Base-by-base conservation (phyloP, 2,329 filamentous ascomycete genomes). In the Alternaria gaisen region DNA sequence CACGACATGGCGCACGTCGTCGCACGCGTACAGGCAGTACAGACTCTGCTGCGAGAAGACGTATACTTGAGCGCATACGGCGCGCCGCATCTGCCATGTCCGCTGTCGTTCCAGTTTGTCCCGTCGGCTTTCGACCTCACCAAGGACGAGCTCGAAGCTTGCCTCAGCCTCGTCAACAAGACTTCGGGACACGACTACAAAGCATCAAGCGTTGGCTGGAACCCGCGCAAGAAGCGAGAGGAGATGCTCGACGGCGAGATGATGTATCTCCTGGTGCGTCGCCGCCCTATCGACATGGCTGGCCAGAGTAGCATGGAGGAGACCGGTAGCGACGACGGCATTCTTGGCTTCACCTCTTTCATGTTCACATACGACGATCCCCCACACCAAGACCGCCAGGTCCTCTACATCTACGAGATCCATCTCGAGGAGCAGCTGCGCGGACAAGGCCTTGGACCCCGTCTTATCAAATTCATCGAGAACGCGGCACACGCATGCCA, bases 391-490 rank as follows among this genome's bases (percentile, higher is more conserved):
- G 48, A 72, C n/a, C 74, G 74, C n/a, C 82, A 88, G 0, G 90
- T 93, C 2, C 73, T 93, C 20, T 94, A 93, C 76, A 89, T 91
- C 75, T 94, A 93, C 74, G 91, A 94, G 78, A 87, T 94, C 36
- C 91, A 94, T 72, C 83, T 94, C 3, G 77, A 81, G 38, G 78
- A 83, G 1, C 77, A 81, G 1, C 74, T 91, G 5, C 85, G 86
- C 66, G 84, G 88, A 80, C 87, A 75, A 14, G 90, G 91, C 0
- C 79, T 94, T 3, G 90, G 88, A 1, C 81, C 73, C 12, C 78
- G 83, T 12, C 80, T 94, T 40, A 87, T 94, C 81, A 71, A 76
- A 2, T 79, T 87, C 60, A 83, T 87, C 8, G 83, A 85, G 47
- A 72, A 73, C 5, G 80, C 88, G 5, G 90, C 86, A 8, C 64